Percentiles rank a stretch among this genome's conserved stretches.
Conservation (phyloP, 202 grass and related monocot genomes). For the Schoenoplectus tabernaemontani region DNA sequence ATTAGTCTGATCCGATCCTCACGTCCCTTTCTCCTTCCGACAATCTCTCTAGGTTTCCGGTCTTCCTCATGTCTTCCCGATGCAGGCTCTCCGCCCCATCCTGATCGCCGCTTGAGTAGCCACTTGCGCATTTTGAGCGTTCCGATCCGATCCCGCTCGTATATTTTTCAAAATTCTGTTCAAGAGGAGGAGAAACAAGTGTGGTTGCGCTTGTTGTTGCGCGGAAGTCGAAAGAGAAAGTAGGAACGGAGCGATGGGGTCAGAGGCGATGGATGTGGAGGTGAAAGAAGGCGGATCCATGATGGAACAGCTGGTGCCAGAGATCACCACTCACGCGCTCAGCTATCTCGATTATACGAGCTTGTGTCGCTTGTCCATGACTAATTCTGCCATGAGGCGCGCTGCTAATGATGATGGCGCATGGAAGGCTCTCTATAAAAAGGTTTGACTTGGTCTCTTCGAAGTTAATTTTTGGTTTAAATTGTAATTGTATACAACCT, state of each 20-base stretch:
- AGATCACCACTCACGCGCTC: conserved; percentile 92
- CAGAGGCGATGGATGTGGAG: conserved; percentile 31
- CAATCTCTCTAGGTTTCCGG: conserved; percentile 26
- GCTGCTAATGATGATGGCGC: conserved; percentile 94
- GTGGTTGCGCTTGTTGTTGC: conserved; percentile 25
- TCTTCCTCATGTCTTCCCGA: conserved; percentile 34
- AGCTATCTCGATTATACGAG: conserved; percentile 94
- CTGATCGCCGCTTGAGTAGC: conserved; percentile 73
- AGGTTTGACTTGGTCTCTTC: conserved; percentile 28
- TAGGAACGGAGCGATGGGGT: conserved; percentile 33
- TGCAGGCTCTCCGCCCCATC: conserved; percentile 48
- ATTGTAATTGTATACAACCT: not conserved
- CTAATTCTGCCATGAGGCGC: conserved; percentile 88
- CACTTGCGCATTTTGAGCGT: conserved; percentile 45
- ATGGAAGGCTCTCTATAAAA: conserved; percentile 88
- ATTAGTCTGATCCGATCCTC: conserved; percentile 39
- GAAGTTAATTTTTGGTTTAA: not conserved
- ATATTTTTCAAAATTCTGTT: not conserved
- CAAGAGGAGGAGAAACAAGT: not conserved
- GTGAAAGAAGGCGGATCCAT: conserved; percentile 45
- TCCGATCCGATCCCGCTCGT: conserved; percentile 23
- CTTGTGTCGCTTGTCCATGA: conserved; percentile 95
- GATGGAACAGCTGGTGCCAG: conserved; percentile 97
- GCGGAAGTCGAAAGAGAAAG: conserved; percentile 38
- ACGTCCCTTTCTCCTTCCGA: conserved; percentile 15